Percentiles rank a stretch among this genome's conserved stretches.
These are phyloP conservation scores for Amanita exitialis DNA, from an alignment of 768 basidiomycete species.

Conservation along the genomic window DNA sequence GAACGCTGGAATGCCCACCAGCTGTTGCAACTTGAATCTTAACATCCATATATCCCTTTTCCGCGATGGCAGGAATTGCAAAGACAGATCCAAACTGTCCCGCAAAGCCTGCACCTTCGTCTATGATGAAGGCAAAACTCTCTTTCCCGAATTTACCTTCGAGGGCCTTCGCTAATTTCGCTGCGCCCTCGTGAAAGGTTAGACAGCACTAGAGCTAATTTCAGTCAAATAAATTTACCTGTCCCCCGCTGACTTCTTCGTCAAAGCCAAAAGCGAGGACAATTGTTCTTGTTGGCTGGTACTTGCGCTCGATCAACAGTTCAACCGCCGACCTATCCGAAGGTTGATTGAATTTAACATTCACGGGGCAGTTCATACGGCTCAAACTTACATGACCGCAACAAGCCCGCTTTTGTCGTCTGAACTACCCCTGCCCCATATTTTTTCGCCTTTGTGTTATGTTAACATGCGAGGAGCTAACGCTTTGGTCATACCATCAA, in stretches of 20 bases:
- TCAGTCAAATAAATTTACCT: conserved; percentile 20
- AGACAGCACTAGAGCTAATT: not conserved
- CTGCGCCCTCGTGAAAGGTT: conserved; percentile 39
- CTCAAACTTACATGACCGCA: conserved; percentile 16
- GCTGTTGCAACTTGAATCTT: conserved; percentile 53
- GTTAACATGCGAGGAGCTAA: not conserved
- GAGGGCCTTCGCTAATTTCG: conserved; percentile 34
- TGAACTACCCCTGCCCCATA: conserved; percentile 41
- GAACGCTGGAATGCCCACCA: conserved; percentile 84
- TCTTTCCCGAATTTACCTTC: conserved; percentile 56
- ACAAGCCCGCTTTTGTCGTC: conserved; percentile 35
- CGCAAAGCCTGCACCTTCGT: conserved; percentile 73
- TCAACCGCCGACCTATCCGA: conserved; percentile 10
- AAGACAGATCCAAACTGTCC: conserved; percentile 44
- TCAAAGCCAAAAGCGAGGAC: conserved; percentile 68
- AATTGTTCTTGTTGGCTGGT: conserved; percentile 52
- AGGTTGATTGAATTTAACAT: not conserved
- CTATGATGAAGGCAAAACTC: conserved; percentile 70
- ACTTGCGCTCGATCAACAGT: conserved; percentile 28
- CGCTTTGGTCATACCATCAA: conserved; percentile 27
- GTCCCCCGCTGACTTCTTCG: conserved; percentile 52
- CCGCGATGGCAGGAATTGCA: conserved; percentile 55
- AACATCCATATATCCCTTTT: conserved; percentile 65
- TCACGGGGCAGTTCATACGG: not conserved
- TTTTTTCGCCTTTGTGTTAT: conserved; percentile 17